A percentile compares a stretch with the other conserved stretches of the same genome.
Evolutionary conservation across 345 rosid species (phyloP).

Genomic region (Camelina laxa): DNA sequence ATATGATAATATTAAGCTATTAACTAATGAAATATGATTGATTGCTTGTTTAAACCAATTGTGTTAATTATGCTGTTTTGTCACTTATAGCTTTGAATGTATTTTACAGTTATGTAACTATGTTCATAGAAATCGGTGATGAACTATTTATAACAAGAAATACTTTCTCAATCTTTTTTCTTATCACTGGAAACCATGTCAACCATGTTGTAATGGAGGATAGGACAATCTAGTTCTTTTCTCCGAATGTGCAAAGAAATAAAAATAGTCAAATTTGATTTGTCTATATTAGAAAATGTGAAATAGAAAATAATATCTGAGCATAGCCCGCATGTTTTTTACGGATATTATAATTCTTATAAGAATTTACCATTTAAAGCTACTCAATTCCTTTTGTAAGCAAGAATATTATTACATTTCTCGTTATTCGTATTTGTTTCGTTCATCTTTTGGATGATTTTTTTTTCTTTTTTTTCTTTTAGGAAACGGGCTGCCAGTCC

Average conservation of each 20-base stretch:
- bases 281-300: not conserved
- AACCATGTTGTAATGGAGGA: not conserved
- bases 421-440: too few species aligned
- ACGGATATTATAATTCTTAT: not conserved
- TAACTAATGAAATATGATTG: not conserved
- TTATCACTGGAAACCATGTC: not conserved
- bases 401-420: too few species aligned
- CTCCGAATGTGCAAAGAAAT: not conserved
- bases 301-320: not conserved
- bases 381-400: not conserved
- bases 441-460: too few species aligned
- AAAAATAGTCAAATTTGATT: not conserved
- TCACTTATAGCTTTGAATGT: too few species aligned
- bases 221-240: not conserved
- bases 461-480: too few species aligned
- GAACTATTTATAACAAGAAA: too few species aligned
- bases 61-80: too few species aligned
- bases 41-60: not conserved
- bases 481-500: not conserved
- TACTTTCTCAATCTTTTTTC: too few species aligned
- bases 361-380: not conserved
- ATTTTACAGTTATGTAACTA: too few species aligned
- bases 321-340: not conserved
- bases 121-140: too few species aligned
- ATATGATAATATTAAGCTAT: not conserved